Conservation (phyloP, 345 rosid genomes). For the Gossypium australe region DNA sequence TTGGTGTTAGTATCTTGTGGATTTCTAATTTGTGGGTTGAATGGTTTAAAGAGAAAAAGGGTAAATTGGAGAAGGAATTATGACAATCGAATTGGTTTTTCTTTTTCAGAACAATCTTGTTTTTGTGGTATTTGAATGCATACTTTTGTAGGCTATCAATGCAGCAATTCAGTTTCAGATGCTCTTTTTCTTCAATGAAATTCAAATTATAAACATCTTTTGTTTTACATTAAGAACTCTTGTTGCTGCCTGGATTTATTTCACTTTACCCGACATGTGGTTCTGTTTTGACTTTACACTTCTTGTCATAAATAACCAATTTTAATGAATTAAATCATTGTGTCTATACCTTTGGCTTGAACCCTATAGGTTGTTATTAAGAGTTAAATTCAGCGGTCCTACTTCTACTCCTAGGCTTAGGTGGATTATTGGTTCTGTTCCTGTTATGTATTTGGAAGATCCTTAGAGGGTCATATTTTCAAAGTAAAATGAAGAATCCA, state of each 20-base stretch:
- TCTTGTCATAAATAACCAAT: background rate
- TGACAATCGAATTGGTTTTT: slow-evolving; percentile 18
- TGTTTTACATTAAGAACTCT: background rate
- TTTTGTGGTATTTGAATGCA: background rate
- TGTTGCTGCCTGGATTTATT: background rate
- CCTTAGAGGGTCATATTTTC: too few species aligned
- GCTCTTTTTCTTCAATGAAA: background rate
- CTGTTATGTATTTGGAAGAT: too few species aligned
- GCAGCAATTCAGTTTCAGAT: background rate
- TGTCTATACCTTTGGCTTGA: background rate
- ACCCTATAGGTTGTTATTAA: background rate
- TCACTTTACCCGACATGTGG: background rate
- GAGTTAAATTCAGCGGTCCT: background rate
- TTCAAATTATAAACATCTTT: background rate
- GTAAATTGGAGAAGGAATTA: slow-evolving; percentile 35
- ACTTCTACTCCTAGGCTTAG: background rate
- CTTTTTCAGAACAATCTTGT: background rate
- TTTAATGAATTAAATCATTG: background rate
- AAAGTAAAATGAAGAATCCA: too few species aligned
- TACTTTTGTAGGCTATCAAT: background rate
- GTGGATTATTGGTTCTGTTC: background rate
- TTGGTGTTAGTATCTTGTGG: slow-evolving; percentile 77
- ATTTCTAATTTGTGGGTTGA: slow-evolving; percentile 71
- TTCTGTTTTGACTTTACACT: background rate
- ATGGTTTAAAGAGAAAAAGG: slow-evolving; percentile 44